Evolutionary conservation across 2,329 filamentous ascomycete genomes (phyloP), one percentile per base, ranked within the genome.

Genomic region (Colletotrichum lini): DNA sequence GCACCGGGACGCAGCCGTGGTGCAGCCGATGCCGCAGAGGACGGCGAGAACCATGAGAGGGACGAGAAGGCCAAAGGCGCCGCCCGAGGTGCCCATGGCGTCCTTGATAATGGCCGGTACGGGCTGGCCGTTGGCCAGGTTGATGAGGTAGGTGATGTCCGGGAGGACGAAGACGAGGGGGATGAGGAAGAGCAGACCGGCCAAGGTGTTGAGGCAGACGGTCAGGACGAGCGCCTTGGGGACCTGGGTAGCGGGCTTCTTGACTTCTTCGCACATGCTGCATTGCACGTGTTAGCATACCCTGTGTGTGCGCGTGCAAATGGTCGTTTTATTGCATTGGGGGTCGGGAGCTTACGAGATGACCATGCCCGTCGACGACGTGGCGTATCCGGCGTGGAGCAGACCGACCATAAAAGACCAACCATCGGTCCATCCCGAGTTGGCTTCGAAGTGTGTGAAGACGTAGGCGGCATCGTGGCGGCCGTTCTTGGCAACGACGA

Each of bases 361-460:
- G 70, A 94, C 92, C 92, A 94, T 94, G 81, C 93, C 93, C 0
- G 92, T 94, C 18, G 91, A 92, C 4, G 92, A 94, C 16, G 92
- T 93, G 56, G 91, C 91, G 77, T 94, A 94, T 73, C 90, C 92
- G 60, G 90, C 92, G 76, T 93, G 92, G 23, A 94, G 84, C 38
- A 94, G 85, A 78, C 92, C 92, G 70, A 94, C 90, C 78, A 88
- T 90, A 82, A 93, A 94, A 4, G 91, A 91, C 92, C 92, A 94
- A 76, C 92, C 92, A 52, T 87, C 83, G 4, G 85, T 83, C 92
- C 92, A 95, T 69, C 92, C 92, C 4, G 92, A 93, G 71, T 86
- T 87, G 35, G 86, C 84, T 78, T 93, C 90, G 76, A 94, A 93
- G 76, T 91, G 84, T n/a, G 85, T 87, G 76, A 94, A 93, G 75